Conservation (phyloP, 257 asterid species). For the Solanum piurae region DNA sequence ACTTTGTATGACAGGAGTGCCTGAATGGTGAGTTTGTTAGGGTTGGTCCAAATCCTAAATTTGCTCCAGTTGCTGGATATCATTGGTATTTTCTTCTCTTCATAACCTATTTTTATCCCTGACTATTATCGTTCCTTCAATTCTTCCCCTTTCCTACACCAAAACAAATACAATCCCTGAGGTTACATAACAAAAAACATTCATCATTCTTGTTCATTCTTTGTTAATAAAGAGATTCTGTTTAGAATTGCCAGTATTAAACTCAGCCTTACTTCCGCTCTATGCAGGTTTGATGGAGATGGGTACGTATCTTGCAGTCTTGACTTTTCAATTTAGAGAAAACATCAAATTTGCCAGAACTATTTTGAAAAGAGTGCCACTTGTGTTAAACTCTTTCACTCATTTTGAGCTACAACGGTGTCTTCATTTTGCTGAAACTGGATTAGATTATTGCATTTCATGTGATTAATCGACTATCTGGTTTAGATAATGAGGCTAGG, state of each 20-base stretch:
- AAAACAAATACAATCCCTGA: background rate
- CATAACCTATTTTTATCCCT: background rate
- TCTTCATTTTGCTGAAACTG: background rate
- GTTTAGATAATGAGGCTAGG: background rate
- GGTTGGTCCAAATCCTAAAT: slow-evolving; percentile 92
- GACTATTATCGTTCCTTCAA: background rate
- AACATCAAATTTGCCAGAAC: background rate
- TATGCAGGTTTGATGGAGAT: slow-evolving; percentile 98
- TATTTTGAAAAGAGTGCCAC: background rate
- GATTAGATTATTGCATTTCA: background rate
- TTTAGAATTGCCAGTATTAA: background rate
- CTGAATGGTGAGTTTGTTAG: slow-evolving; percentile 94
- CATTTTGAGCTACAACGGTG: background rate
- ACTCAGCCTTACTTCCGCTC: slow-evolving; percentile 5
- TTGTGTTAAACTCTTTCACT: background rate
- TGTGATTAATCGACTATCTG: background rate
- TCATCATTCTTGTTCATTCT: background rate
- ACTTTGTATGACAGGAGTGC: slow-evolving; percentile 55
- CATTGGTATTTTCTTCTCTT: slow-evolving; percentile 51
- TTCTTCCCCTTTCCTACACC: background rate
- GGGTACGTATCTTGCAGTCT: slow-evolving; percentile 52
- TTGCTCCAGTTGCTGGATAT: slow-evolving; percentile 90
- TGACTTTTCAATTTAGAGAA: background rate
- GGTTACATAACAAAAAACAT: background rate
- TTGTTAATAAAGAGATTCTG: background rate